Base-by-base conservation (phyloP, 495 filamentous ascomycete genomes). In the Hypoxylon fuscum region DNA sequence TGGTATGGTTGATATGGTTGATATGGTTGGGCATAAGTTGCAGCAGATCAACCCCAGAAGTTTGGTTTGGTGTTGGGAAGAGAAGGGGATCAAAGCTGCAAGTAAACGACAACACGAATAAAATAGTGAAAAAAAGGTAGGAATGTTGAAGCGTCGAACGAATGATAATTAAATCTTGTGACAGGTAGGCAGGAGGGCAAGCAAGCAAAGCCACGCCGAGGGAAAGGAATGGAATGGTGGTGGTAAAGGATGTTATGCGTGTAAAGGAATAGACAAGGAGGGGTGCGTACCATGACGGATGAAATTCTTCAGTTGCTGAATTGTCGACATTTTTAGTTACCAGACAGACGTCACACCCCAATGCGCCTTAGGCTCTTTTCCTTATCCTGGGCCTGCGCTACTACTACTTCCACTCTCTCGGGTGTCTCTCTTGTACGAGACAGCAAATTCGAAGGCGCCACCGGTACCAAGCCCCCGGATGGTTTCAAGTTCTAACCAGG, bases 241-340 rank as follows among this genome's bases (percentile, higher is more conserved):
- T 27, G 25, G 3, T 8, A 27, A 27, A 8, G 25, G 25, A 8
- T 27, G 25, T 27, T 3, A 27, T 27, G 25, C 25, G 25, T 42
- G 40, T 46, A 52, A 31, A 29, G 43, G 47, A 32, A 62, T 44
- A n/a, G 27, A 45, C 20, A 45, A 17, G 40, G 40, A 29, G 10
- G 59, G 29, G 29, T 22, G 43, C 22, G 49, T 76, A 84, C 93
- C 94, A 80, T 97, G 95, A 55, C 95, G 91, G 78, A 98, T 96
- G 76, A 98, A 94, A 77, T 97, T 98, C 78, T 98, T 97, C 54
- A 98, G 68, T 62, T 81, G 79, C 46, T 82, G 79, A 79, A 94
- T 92, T 48, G 90, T 91, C 69, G 88, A 89, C 88, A 91, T 91
- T 57, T 52, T 79, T 42, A 31, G 21, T 65, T 43, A 60, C 37